Evolutionary conservation across 176 grass and related monocot genomes (phyloP).

Genomic region (Hyparrhenia diplandra): DNA sequence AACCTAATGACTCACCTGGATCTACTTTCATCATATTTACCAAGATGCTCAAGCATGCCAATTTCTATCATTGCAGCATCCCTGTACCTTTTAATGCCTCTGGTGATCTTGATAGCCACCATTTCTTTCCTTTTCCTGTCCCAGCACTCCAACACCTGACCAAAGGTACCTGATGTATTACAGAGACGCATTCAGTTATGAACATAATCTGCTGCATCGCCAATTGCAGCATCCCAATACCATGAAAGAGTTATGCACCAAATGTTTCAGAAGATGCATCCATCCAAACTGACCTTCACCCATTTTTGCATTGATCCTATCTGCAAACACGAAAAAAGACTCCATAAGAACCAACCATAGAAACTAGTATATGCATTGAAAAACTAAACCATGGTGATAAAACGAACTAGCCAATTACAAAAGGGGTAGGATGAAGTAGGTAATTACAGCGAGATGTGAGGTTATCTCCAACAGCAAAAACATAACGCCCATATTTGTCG

Average conservation of each 20-base stretch:
- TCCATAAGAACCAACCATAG: neutral
- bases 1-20: slow-evolving; percentile 42
- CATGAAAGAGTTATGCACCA: neutral
- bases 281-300: slow-evolving; percentile 69
- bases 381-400: neutral
- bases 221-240: neutral
- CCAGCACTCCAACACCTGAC: slow-evolving; percentile 80
- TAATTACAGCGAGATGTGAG: slow-evolving; percentile 92
- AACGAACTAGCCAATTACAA: neutral
- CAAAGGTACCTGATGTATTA: slow-evolving; percentile 66
- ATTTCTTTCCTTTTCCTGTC: slow-evolving; percentile 68
- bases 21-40: slow-evolving; percentile 56
- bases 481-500: slow-evolving; percentile 89
- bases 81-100: slow-evolving; percentile 58
- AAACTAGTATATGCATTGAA: neutral
- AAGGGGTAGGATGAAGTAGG: neutral
- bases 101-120: slow-evolving; percentile 79
- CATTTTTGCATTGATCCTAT: slow-evolving; percentile 86
- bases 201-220: neutral
- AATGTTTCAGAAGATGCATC: neutral
- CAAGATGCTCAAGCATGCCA: slow-evolving; percentile 57
- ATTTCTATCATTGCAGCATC: slow-evolving; percentile 82
- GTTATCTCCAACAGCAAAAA: slow-evolving; percentile 90
- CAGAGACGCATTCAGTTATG: slow-evolving; percentile 18
- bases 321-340: slow-evolving; percentile 27